Percentiles rank a stretch among this genome's conserved stretches.
These are phyloP conservation scores for Botrytis porri DNA, from an alignment of 2,329 filamentous ascomycete species.

Conservation along the genomic window DNA sequence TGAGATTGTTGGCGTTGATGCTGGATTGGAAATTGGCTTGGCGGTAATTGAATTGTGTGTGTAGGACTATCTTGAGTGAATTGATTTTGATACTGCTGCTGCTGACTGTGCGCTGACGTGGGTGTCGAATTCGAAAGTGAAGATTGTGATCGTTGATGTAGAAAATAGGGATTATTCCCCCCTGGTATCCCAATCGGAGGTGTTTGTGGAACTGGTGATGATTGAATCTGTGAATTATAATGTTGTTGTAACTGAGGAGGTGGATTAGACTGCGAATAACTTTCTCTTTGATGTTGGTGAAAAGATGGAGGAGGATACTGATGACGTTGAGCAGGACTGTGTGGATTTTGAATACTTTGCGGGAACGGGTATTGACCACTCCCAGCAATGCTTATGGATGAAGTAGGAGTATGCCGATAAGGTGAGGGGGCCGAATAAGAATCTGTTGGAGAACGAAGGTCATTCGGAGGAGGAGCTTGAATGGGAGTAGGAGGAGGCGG, in stretches of 20 bases:
- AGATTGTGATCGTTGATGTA: constrained; percentile 53
- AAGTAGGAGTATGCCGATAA: constrained; percentile 36
- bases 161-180: constrained; percentile 38
- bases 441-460: constrained; percentile 45
- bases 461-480: constrained; percentile 41
- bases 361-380: constrained; percentile 37
- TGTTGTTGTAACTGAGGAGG: constrained; percentile 35
- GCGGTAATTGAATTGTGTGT: constrained; percentile 28
- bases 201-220: constrained; percentile 37
- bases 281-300: constrained; percentile 31
- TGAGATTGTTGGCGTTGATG: constrained; percentile 35
- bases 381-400: constrained; percentile 28
- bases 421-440: constrained; percentile 39
- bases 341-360: constrained; percentile 33
- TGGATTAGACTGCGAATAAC: constrained; percentile 32
- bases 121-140: constrained; percentile 58
- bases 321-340: constrained; percentile 37
- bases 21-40: constrained; percentile 31
- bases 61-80: constrained; percentile 54
- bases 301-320: constrained; percentile 35
- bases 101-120: constrained; percentile 60
- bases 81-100: constrained; percentile 40
- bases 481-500: constrained; percentile 43
- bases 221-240: constrained; percentile 32
- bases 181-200: constrained; percentile 38